Evolutionary conservation across 1,284 basidiomycete species (phyloP).

Genomic region (Schizopora paradoxa): DNA sequence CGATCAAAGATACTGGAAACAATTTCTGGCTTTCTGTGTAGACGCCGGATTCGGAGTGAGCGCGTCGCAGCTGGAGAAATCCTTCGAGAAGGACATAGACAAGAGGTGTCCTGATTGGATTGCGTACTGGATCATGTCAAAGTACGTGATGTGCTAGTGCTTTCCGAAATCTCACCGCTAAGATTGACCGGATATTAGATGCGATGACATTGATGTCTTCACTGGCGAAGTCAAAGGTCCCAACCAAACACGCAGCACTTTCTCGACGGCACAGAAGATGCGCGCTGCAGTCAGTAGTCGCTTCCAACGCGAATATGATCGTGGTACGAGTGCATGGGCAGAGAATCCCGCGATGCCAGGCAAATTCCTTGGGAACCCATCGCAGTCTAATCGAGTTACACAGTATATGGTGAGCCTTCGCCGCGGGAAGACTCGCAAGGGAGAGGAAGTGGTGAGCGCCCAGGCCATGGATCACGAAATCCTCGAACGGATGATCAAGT

Average conservation of each 20-base stretch:
- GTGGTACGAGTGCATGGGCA: constrained; percentile 19
- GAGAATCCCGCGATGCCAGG: constrained; percentile 17
- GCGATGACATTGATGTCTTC: constrained; percentile 20
- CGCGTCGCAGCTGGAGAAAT: too few species aligned
- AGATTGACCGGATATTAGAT: constrained; percentile 16
- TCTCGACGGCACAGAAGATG: constrained; percentile 24
- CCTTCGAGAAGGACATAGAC: too few species aligned
- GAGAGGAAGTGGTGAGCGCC: constrained; percentile 23
- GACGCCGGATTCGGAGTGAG: too few species aligned
- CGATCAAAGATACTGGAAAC: too few species aligned
- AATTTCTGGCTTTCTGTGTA: too few species aligned
- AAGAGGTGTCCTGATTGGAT: constrained; percentile 23
- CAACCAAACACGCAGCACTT: constrained; percentile 9
- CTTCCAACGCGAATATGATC: constrained; percentile 20
- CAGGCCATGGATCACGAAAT: constrained; percentile 21
- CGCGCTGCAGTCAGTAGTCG: constrained; percentile 24
- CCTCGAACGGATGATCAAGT: constrained; percentile 19
- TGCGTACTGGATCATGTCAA: constrained; percentile 21
- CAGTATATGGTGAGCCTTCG: constrained; percentile 26
- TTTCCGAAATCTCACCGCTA: background rate
- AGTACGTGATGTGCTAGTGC: constrained; percentile 11
- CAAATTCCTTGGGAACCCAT: constrained; percentile 20
- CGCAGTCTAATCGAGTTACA: constrained; percentile 19
- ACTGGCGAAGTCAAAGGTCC: constrained; percentile 19
- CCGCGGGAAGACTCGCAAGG: constrained; percentile 11